Evolutionary conservation across 768 basidiomycete species (phyloP).

Genomic region (Phylloporus sp.): DNA sequence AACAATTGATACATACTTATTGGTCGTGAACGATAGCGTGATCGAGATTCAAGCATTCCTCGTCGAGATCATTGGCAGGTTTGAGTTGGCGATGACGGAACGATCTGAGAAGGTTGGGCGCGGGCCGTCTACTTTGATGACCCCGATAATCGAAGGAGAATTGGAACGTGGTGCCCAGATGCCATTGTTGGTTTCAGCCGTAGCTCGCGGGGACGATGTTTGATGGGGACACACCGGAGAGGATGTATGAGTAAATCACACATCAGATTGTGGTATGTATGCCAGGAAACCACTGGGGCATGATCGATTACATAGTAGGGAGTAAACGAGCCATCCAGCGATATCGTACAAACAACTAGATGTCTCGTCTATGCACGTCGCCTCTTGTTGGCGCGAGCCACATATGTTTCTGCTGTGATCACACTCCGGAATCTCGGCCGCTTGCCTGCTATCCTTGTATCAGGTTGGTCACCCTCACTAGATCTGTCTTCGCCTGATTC

Average conservation of each 20-base stretch:
- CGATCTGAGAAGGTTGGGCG: slow-evolving; percentile 27
- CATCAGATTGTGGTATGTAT: no score
- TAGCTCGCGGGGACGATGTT: not conserved
- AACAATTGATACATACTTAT: not conserved
- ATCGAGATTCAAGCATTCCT: slow-evolving; percentile 57
- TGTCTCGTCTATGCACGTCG: not conserved
- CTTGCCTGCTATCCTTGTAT: not conserved
- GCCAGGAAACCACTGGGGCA: no score
- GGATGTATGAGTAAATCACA: no score
- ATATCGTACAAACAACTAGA: no score
- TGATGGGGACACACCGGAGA: not conserved
- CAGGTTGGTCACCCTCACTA: not conserved
- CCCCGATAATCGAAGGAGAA: slow-evolving; percentile 34
- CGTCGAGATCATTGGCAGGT: slow-evolving; percentile 48
- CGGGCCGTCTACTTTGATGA: slow-evolving; percentile 30
- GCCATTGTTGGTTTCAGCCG: slow-evolving; percentile 27
- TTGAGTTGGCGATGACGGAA: slow-evolving; percentile 44
- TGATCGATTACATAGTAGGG: no score
- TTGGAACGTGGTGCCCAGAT: slow-evolving; percentile 31
- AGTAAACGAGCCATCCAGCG: no score
- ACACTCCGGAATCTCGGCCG: not conserved
- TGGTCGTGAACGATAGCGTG: slow-evolving; percentile 24
- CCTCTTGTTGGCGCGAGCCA: not conserved
- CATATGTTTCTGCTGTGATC: not conserved
- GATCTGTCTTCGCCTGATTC: not conserved